Base-by-base conservation (phyloP, 2,329 filamentous ascomycete species). In the Paecilomyces dactylethromorphus region DNA sequence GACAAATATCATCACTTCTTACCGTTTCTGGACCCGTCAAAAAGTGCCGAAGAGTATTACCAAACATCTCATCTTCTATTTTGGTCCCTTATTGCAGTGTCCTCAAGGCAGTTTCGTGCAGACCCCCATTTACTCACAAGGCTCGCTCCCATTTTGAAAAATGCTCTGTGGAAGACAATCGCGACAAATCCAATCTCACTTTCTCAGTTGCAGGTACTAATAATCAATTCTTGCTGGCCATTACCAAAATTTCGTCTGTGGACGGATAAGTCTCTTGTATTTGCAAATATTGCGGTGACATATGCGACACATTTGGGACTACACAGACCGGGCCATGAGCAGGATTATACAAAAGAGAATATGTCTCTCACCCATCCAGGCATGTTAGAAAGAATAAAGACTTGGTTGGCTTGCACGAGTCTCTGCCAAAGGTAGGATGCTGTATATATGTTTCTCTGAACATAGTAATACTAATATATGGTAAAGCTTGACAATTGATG, bases 231-330 rank as follows among this genome's bases (percentile, higher is more conserved):
- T 11, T 50, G 33, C n/a, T 56, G 55, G 55, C 39, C 39, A 33
- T 26, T 49, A 26, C 55, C 55, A 50, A 56, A 56, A 21, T 56
- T 56, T 18, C 55, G 55, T 13, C 53, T 54, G 13, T 56, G 55
- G 55, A 56, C 35, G n/a, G 55, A 50, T 26, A 56, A 56, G 24
- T 56, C n/a, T 21, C 35, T 18, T 18, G 13, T 50, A 26, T 56
- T 49, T 29, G 26, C 32, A 21, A 56, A 56, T 24, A 35, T 56
- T 49, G 54, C 33, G 11, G 15, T 56, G 33, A 49, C 33, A 21
- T 56, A 56, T 56, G 54, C 54, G 5, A 56, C 54, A 29, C 54
- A 56, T 49, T 56, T 56, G 54, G 54, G 54, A 39, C 49, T 56
- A 26, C 54, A 56, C 26, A 56, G 10, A 26, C 54, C 54, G 26